Evolutionary conservation across 2,329 filamentous ascomycete genomes (phyloP).

Genomic region (Phialemoniopsis sp.): DNA sequence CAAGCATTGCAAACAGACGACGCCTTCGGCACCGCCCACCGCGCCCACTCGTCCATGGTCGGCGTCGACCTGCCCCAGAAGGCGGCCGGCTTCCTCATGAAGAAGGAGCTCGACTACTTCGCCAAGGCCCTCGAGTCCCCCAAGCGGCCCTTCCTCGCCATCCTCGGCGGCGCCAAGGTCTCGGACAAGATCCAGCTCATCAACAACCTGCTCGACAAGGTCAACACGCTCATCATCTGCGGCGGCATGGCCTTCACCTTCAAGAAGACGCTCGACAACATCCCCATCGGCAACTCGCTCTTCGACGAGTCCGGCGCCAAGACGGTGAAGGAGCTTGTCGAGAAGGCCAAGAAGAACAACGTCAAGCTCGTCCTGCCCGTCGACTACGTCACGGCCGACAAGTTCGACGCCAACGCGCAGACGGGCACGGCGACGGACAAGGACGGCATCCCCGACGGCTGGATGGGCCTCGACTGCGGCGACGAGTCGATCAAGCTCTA

Average conservation of each 20-base stretch:
- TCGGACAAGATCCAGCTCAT: slow-evolving; percentile 99
- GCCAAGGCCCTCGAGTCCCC: slow-evolving; percentile 92
- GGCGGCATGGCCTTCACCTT: slow-evolving; percentile 99
- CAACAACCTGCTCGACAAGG: slow-evolving; percentile 97
- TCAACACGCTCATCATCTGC: slow-evolving; percentile 94
- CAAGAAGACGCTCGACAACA: slow-evolving; percentile 94
- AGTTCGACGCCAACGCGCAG: slow-evolving; percentile 82
- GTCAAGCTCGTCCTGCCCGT: slow-evolving; percentile 93
- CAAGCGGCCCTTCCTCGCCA: slow-evolving; percentile 94
- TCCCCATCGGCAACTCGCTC: slow-evolving; percentile 85
- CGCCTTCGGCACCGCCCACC: slow-evolving; percentile 96
- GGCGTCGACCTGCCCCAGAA: slow-evolving; percentile 94
- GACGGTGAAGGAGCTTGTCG: slow-evolving; percentile 80
- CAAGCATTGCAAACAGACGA: slow-evolving; percentile 61
- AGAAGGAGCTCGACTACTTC: slow-evolving; percentile 99
- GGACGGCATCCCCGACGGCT: slow-evolving; percentile 90
- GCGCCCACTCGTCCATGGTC: slow-evolving; percentile 99
- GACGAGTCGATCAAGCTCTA: slow-evolving; percentile 84
- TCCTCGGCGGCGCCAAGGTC: slow-evolving; percentile 96
- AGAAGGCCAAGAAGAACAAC: slow-evolving; percentile 95
- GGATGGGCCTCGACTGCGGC: slow-evolving; percentile 96
- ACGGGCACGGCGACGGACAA: slow-evolving; percentile 79
- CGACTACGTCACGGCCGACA: slow-evolving; percentile 95
- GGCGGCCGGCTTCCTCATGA: slow-evolving; percentile 97
- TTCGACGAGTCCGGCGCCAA: slow-evolving; percentile 94